These are phyloP conservation scores for Nannochloropsis salina DNA, from an alignment of 108 stramenopile species.

Conservation along the genomic window DNA sequence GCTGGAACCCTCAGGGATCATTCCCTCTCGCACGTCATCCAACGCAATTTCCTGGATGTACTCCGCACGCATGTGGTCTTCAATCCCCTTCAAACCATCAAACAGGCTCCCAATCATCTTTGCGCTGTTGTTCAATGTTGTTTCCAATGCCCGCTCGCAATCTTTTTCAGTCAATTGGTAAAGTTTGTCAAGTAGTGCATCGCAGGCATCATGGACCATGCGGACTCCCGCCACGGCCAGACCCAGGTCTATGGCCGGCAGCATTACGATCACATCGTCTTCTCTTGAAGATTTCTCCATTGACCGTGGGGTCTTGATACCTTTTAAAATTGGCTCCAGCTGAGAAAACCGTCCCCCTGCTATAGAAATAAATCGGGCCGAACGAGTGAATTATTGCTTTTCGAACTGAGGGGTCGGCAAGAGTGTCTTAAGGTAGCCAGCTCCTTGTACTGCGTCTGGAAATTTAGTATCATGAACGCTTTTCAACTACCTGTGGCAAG, in stretches of 20 bases:
- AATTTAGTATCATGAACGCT: too few species aligned
- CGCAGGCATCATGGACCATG: not conserved
- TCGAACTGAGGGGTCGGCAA: too few species aligned
- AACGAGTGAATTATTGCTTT: too few species aligned
- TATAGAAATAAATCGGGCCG: too few species aligned
- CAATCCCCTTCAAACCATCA: not conserved
- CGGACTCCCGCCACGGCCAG: not conserved
- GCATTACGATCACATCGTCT: not conserved
- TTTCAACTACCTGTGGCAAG: too few species aligned
- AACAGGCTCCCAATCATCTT: not conserved
- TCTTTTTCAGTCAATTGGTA: not conserved
- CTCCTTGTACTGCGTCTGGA: too few species aligned
- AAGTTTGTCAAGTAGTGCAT: not conserved
- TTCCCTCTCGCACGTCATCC: not conserved
- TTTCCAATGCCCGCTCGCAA: not conserved
- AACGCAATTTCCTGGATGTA: not conserved
- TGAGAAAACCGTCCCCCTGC: too few species aligned
- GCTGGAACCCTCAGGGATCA: slow-evolving; percentile 10
- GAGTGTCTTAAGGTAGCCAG: too few species aligned
- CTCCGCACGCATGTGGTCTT: not conserved
- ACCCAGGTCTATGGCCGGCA: not conserved
- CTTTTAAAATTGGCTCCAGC: too few species aligned
- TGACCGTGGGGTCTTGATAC: too few species aligned
- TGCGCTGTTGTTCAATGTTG: not conserved
- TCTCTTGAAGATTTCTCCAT: not conserved